These are phyloP conservation scores for Yamadazyma akitaensis DNA, from an alignment of 805 yeast genomes.

Conservation along the genomic window DNA sequence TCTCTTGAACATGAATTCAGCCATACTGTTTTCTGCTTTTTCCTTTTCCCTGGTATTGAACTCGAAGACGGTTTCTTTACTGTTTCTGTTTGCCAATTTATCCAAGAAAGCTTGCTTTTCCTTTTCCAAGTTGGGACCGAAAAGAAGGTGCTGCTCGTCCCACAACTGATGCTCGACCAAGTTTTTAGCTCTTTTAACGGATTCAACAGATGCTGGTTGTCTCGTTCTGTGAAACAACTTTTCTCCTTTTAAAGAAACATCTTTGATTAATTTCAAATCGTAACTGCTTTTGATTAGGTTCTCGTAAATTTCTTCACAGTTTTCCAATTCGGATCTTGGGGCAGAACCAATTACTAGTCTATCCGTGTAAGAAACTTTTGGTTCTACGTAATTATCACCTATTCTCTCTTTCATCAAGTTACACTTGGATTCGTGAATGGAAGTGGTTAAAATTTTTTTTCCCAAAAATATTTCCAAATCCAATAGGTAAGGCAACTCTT, in stretches of 20 bases:
- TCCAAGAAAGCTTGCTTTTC: slow-evolving; percentile 73
- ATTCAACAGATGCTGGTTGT: slow-evolving; percentile 79
- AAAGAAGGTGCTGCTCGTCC: slow-evolving; percentile 83
- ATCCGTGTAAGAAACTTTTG: slow-evolving; percentile 66
- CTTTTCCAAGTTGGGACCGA: slow-evolving; percentile 71
- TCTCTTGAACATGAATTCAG: slow-evolving; percentile 81
- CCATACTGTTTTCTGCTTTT: slow-evolving; percentile 58
- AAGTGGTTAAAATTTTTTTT: slow-evolving; percentile 66
- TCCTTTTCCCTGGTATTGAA: slow-evolving; percentile 50
- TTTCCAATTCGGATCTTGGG: slow-evolving; percentile 72
- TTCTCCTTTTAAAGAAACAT: slow-evolving; percentile 84
- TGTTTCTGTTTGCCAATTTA: slow-evolving; percentile 61
- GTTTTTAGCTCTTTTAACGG: slow-evolving; percentile 83
- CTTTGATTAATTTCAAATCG: slow-evolving; percentile 62
- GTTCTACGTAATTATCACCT: slow-evolving; percentile 43
- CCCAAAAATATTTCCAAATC: slow-evolving; percentile 92
- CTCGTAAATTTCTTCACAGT: slow-evolving; percentile 67
- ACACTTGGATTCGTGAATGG: slow-evolving; percentile 63
- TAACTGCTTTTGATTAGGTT: slow-evolving; percentile 57
- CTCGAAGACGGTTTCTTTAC: slow-evolving; percentile 93
- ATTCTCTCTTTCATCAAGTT: slow-evolving; percentile 45
- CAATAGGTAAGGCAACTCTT: slow-evolving; percentile 83
- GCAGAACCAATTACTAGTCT: slow-evolving; percentile 79
- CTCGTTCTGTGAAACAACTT: slow-evolving; percentile 81
- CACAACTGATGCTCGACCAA: slow-evolving; percentile 65